Base-by-base conservation (phyloP, 2,329 filamentous ascomycete genomes). In the Xylariaceae sp. region DNA sequence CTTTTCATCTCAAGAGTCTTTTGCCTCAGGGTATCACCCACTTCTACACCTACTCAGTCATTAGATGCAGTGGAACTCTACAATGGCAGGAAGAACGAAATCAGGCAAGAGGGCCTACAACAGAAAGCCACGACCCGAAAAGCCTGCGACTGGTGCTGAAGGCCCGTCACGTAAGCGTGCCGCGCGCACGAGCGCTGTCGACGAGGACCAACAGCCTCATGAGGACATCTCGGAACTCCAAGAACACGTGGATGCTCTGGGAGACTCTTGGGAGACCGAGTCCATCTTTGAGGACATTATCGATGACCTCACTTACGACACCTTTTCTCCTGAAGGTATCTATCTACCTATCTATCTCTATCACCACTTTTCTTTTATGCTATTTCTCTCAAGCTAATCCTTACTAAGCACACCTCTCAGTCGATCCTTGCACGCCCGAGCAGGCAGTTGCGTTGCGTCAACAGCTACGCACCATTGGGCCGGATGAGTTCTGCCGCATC, bases 381-480 rank as follows among this genome's bases (percentile, higher is more conserved):
- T 19, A 43, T 41, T 36, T 38, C 23, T 27, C 32, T 31, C 31
- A 8, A 41, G 24, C 21, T 24, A 15, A n/a, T 35, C 16, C 40
- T 39, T 32, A 14, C n/a, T 9, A 5, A 31, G 54, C 45, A 35
- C 14, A 21, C 38, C 31, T 35, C 40, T 31, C 38, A 55, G 55
- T 50, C 19, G 53, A 59, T 43, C 55, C 58, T 19, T 59, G 55
- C 44, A 54, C 51, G 1, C 68, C 78, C 9, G 76, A 85, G 47
- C 83, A 94, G 64, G 78, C 83, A 17, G 67, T 74, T 43, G 68
- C 70, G 13, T 84, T 81, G 57, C 80, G 85, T 50, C 74, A 81
- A 52, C 74, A 84, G 47, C 71, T 95, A 43, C 84, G 84, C 57
- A 71, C 78, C 36, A 70, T 88, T 46, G 89, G 89, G n/a, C 84